Evolutionary conservation across 2,329 filamentous ascomycete species (phyloP).

Genomic region (Cadophora sp.): DNA sequence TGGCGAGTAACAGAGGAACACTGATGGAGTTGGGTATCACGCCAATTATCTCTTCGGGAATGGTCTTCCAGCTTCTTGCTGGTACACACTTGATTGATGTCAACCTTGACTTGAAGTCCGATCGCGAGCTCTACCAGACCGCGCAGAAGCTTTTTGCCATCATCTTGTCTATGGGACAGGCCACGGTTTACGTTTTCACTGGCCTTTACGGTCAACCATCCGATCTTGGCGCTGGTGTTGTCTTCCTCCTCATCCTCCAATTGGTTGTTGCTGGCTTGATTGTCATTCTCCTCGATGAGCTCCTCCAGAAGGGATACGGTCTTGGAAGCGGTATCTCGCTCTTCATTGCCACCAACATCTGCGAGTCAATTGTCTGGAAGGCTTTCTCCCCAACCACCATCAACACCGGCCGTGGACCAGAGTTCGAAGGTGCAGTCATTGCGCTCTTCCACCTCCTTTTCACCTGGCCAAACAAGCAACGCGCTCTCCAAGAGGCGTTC

Average conservation of each 20-base stretch:
- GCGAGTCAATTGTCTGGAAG: constrained; percentile 99
- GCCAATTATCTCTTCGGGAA: constrained; percentile 98
- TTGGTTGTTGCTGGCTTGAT: constrained; percentile 97
- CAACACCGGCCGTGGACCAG: constrained; percentile 98
- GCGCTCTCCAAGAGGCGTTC: constrained; percentile 97
- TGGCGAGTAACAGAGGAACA: constrained; percentile 97
- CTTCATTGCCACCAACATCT: constrained; percentile 99
- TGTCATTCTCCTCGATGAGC: constrained; percentile 98
- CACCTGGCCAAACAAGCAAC: constrained; percentile 99
- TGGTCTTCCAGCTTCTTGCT: constrained; percentile 99
- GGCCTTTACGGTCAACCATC: constrained; percentile 97
- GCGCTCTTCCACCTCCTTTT: constrained; percentile 97
- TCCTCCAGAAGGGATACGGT: constrained; percentile 99
- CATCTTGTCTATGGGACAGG: constrained; percentile 96
- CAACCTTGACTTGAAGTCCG: constrained; percentile 99
- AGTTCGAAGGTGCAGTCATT: constrained; percentile 98
- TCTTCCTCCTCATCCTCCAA: constrained; percentile 97
- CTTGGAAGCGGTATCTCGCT: constrained; percentile 98
- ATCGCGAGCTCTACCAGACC: constrained; percentile 99
- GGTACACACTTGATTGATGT: constrained; percentile 99
- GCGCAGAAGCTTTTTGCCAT: constrained; percentile 99
- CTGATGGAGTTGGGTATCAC: constrained; percentile 97
- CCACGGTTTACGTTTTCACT: constrained; percentile 97
- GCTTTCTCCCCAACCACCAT: constrained; percentile 99
- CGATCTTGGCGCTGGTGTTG: constrained; percentile 96